Base-by-base conservation (phyloP, 75 land plant species). In the Chamaecyparis obtusa region DNA sequence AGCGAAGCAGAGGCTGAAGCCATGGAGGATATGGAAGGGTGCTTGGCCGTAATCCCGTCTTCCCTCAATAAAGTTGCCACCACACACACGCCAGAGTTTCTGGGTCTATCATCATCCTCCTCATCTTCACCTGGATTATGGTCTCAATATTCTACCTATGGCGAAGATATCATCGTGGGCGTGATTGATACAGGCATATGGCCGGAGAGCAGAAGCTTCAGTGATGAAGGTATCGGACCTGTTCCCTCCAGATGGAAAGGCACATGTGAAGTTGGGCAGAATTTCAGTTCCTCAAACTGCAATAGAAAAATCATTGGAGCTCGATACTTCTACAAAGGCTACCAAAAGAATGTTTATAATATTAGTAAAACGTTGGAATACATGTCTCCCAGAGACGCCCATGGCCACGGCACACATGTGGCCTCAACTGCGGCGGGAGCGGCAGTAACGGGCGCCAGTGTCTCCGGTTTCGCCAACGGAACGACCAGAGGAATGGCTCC, bases 221-320 rank as follows among this genome's bases (percentile, higher is more conserved):
- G 13, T 3, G 55, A 51, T 51, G 55, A 1, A 51, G 55, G 55
- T 0, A 2, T 14, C 13, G 55, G 55, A 51, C 55, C 16, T 13
- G 55, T 51, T 51, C 55, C 55, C 55, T 51, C 55, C 2, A 51
- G 55, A 51, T 14, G 55, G 55, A 51, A 51, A 51, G 55, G 55
- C 16, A 51, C 55, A 2, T 51, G 55, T 51, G 16, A 51, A 51
- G 13, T 14, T 15, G 55, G 64, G 64, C 5, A 6, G 64, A 55
- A 35, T 1, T 93, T 93, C 90, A 87, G 78, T 46, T 82, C 91
- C 1, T 87, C 87, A 9, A 15, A 69, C 43, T 92, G 92, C 90
- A 91, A 89, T 87, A 86, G 67, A 39, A 92, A 92, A 43, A 85
- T 90, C 35, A 89, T 92, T 13, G 93, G 93, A 30, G 93, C 91